Conservation (phyloP, 2,329 filamentous ascomycete genomes). For the Fusarium sp. region DNA sequence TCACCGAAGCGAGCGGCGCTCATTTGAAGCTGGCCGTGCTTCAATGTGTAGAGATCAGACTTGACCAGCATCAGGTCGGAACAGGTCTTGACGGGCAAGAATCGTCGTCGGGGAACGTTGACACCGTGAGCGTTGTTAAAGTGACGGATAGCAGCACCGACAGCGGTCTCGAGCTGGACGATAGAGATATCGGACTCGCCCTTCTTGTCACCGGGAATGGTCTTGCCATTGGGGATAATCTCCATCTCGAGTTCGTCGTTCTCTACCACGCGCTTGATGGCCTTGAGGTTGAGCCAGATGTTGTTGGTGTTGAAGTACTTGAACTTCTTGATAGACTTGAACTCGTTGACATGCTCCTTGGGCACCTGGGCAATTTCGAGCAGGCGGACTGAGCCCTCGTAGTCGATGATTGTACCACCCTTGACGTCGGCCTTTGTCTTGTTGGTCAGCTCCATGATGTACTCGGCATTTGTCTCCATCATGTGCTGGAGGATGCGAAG, state of each 20-base stretch:
- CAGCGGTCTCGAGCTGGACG: slow-evolving; percentile 97
- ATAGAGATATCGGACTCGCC: slow-evolving; percentile 98
- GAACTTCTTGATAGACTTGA: slow-evolving; percentile 99
- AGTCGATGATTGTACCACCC: slow-evolving; percentile 99
- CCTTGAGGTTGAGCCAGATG: slow-evolving; percentile 98
- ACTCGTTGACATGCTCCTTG: slow-evolving; percentile 99
- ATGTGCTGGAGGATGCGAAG: slow-evolving; percentile 99
- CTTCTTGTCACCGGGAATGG: slow-evolving; percentile 98
- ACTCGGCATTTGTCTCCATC: slow-evolving; percentile 96
- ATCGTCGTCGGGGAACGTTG: slow-evolving; percentile 96
- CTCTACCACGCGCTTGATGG: slow-evolving; percentile 98
- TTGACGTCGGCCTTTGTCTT: slow-evolving; percentile 99
- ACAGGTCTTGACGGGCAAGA: slow-evolving; percentile 99
- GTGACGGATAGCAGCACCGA: slow-evolving; percentile 97
- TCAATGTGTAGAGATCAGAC: slow-evolving; percentile 97
- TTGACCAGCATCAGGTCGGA: slow-evolving; percentile 99
- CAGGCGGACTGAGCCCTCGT: slow-evolving; percentile 94
- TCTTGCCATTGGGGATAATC: slow-evolving; percentile 99
- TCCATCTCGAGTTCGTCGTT: slow-evolving; percentile 99
- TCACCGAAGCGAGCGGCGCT: slow-evolving; percentile 96
- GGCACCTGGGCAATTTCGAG: slow-evolving; percentile 99
- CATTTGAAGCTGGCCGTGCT: slow-evolving; percentile 98
- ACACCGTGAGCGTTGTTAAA: slow-evolving; percentile 99
- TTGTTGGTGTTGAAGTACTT: slow-evolving; percentile 99
- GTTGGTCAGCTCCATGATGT: slow-evolving; percentile 99